Conservation (phyloP, 1,139 yeast species). For the Taphrina pruni region DNA sequence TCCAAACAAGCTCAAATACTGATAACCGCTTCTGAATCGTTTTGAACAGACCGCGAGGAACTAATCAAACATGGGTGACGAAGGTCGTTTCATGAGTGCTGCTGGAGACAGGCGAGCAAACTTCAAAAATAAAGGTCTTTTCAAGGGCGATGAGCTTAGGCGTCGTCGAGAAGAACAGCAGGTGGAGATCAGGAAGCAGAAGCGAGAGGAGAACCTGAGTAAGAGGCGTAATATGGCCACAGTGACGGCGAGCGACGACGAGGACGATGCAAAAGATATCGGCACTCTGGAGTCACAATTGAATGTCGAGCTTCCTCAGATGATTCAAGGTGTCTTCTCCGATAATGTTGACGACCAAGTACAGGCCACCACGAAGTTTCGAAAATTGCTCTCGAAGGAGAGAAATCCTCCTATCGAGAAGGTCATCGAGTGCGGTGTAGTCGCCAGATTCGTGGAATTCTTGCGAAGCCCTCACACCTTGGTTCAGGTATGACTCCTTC, state of each 20-base stretch:
- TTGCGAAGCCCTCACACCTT: slow-evolving; percentile 79
- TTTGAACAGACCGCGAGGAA: no score
- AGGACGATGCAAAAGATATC: slow-evolving; percentile 56
- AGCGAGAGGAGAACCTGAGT: slow-evolving; percentile 90
- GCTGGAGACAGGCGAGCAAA: slow-evolving; percentile 98
- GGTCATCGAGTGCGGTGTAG: slow-evolving; percentile 91
- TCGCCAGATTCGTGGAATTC: slow-evolving; percentile 85
- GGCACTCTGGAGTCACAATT: slow-evolving; percentile 45
- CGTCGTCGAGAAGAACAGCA: slow-evolving; percentile 98
- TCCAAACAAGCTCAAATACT: background rate
- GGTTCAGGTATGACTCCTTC: slow-evolving; percentile 60
- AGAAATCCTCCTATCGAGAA: slow-evolving; percentile 96
- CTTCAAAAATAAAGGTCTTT: slow-evolving; percentile 92
- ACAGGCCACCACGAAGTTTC: slow-evolving; percentile 87
- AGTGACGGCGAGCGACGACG: slow-evolving; percentile 56
- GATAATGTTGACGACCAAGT: slow-evolving; percentile 79
- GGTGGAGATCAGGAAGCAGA: slow-evolving; percentile 93
- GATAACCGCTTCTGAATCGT: background rate
- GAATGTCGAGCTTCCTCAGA: slow-evolving; percentile 78
- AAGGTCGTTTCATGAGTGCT: slow-evolving; percentile 49
- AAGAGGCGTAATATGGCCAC: slow-evolving; percentile 74
- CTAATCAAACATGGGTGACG: slow-evolving; percentile 24
- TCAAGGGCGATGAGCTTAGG: slow-evolving; percentile 93
- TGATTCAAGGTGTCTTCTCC: slow-evolving; percentile 82
- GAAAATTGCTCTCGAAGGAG: slow-evolving; percentile 92